Evolutionary conservation across 2,329 filamentous ascomycete genomes (phyloP), one percentile per base, ranked within the genome.

Genomic region (Cladosporium cucumerinum): DNA sequence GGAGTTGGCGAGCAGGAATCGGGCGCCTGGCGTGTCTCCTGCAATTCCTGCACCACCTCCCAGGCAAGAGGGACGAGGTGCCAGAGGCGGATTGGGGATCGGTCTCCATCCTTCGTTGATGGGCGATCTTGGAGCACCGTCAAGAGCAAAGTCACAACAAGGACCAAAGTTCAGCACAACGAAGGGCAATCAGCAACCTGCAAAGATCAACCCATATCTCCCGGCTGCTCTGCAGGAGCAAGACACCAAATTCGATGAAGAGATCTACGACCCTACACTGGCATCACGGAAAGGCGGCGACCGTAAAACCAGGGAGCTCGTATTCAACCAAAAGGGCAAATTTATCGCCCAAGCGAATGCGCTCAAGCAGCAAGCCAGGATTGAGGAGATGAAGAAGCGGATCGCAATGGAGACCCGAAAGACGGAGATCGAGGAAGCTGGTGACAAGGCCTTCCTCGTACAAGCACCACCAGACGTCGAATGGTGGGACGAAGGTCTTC

Each of bases 291-390:
- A 83, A 69, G 80, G 81, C 62, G 73, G 79, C 68, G 91, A 89
- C 71, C 85, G 93, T 59, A 84, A 90, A 68, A 86, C 92, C 12
- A 88, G 91, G 66, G 88, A 91, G 69, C 83, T 99, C 21, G 81
- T 92, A 14, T 98, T 99, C 82, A 97, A 97, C 72, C 89, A 93
- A 71, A 96, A 96, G 77, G 95, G 95, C 61, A 98, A 98, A 84
- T 98, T 97, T 74, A 97, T 98, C 66, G 89, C 93, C 69, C 94
- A 98, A 78, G 95, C 91, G 8, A 94, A 92, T 76, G 93, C 93
- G 64, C 81, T 97, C 61, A 89, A 95, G 67, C 87, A 92, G 66
- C 93, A 97, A 78, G 92, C 90, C 49, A 89, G 90, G 59, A 82
- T 99, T 30, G 96, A 99, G 81, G 89, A 89, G 67, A 94, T 99